Evolutionary conservation across 495 filamentous ascomycete species (phyloP).

Genomic region (Aspergillus avenaceus): DNA sequence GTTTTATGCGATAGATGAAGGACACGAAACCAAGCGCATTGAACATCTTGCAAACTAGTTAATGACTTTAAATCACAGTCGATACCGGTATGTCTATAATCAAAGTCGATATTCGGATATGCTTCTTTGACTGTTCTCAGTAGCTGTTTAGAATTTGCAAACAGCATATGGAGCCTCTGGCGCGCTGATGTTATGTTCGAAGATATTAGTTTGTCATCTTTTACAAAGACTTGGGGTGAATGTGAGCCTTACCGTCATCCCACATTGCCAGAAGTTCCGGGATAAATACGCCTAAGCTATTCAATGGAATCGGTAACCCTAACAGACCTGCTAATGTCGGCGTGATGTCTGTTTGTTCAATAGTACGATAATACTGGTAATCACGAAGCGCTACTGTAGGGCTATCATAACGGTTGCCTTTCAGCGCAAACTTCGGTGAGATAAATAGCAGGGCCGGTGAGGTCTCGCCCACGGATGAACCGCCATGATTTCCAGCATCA

Average conservation of each 20-base stretch:
- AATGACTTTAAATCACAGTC: constrained; percentile 40
- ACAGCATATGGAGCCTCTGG: constrained; percentile 61
- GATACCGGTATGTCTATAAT: constrained; percentile 20
- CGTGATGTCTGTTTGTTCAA: constrained; percentile 91
- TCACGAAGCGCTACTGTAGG: constrained; percentile 41
- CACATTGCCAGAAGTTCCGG: constrained; percentile 73
- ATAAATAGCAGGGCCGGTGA: constrained; percentile 89
- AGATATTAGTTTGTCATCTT: background rate
- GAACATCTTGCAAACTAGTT: constrained; percentile 54
- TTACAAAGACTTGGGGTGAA: background rate
- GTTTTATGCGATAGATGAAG: constrained; percentile 13
- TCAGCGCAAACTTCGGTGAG: constrained; percentile 71
- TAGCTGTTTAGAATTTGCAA: constrained; percentile 76
- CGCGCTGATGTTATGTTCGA: constrained; percentile 14
- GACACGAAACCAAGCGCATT: constrained; percentile 59
- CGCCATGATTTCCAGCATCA: constrained; percentile 95
- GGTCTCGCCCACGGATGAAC: constrained; percentile 87
- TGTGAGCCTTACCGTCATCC: constrained; percentile 50
- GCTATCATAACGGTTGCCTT: constrained; percentile 40
- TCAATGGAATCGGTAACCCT: constrained; percentile 85
- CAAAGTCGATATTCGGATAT: constrained; percentile 56
- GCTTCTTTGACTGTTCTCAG: constrained; percentile 66
- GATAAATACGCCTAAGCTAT: constrained; percentile 88
- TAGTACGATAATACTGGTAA: constrained; percentile 73
- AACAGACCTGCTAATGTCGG: constrained; percentile 85